Evolutionary conservation across 108 stramenopile species (phyloP), one percentile per base, ranked within the genome.

Genomic region (Cyclotella baltica): DNA sequence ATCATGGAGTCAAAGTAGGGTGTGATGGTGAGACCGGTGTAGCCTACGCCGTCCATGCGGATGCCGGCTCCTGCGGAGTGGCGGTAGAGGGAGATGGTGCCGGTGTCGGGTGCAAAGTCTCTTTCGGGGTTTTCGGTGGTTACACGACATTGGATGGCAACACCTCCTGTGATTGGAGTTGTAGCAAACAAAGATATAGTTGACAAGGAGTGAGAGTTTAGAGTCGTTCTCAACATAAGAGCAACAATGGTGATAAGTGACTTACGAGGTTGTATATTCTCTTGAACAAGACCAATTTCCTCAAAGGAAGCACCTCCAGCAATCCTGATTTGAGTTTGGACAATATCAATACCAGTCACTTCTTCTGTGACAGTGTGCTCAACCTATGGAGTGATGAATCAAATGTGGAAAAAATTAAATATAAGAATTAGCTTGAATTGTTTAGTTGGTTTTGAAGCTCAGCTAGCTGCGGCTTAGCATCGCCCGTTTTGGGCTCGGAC

Each of bases 351-450:
- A 46, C 96, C 96, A 36, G 94, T 97, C 18, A 97, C 96, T 87
- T 97, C 94, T 78, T 98, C 98, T 9, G 98, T 97, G 48, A 98
- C 97, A 3, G 98, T 98, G 88, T 98, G 98, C 69, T 98, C 98
- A 62, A 98, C 98, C 88, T 94, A 86, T 70, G 11, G 13, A 40
- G 19, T 10, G 64, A 52, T 34, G 46, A n/a, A 30, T 27, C 46
- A 8, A 29, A 62, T 30, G n/a, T 36, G 33, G 37, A 22, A 27
- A n/a, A n/a, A n/a, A n/a, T n/a, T n/a, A n/a, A n/a, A n/a, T n/a
- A n/a, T n/a, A n/a, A n/a, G n/a, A n/a, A n/a, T n/a, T n/a, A n/a
- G n/a, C n/a, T n/a, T n/a, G n/a, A n/a, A n/a, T n/a, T n/a, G n/a
- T n/a, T n/a, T n/a, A n/a, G n/a, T n/a, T n/a, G n/a, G n/a, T n/a